Percentiles rank a stretch among this genome's conserved stretches.
Conservation (phyloP, 176 grass and related monocot species). For the Oryza meridionalis region DNA sequence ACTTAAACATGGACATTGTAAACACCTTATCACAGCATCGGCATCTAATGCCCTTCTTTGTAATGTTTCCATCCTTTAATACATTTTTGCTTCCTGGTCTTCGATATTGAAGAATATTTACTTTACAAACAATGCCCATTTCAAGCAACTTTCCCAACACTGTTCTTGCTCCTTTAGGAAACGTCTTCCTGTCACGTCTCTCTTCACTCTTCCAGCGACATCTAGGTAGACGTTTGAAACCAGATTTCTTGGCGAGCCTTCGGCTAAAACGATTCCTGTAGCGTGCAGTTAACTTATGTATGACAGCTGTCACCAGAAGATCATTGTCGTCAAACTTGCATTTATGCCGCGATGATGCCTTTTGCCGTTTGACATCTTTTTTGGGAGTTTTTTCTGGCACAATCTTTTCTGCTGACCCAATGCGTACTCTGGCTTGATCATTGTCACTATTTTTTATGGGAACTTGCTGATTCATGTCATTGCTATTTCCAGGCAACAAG, state of each 20-base stretch:
- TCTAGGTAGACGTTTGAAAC: slow-evolving; percentile 49
- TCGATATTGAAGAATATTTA: slow-evolving; percentile 64
- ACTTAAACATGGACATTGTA: slow-evolving; percentile 71
- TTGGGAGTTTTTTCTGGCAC: slow-evolving; percentile 9
- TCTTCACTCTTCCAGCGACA: slow-evolving; percentile 45
- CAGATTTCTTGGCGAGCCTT: slow-evolving; percentile 40
- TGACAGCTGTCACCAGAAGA: slow-evolving; percentile 69
- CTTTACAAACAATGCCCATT: slow-evolving; percentile 56
- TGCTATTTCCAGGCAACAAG: slow-evolving; percentile 3
- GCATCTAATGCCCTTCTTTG: slow-evolving; percentile 64
- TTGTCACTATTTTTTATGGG: not conserved
- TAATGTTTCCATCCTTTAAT: slow-evolving; percentile 74
- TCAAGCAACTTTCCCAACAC: slow-evolving; percentile 69
- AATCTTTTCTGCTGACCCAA: slow-evolving; percentile 24
- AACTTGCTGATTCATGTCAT: slow-evolving; percentile 8
- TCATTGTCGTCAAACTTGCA: slow-evolving; percentile 62
- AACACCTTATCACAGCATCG: slow-evolving; percentile 66
- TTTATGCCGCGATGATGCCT: slow-evolving; percentile 26
- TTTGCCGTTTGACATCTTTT: slow-evolving; percentile 36
- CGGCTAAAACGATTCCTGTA: slow-evolving; percentile 46
- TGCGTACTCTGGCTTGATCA: slow-evolving; percentile 30
- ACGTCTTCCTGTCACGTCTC: slow-evolving; percentile 35
- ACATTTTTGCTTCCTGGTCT: slow-evolving; percentile 55
- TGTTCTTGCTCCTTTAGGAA: slow-evolving; percentile 62
- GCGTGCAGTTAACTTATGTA: slow-evolving; percentile 51